Base-by-base conservation (phyloP, 2,329 filamentous ascomycete species). In the Seiridium unicorne region DNA sequence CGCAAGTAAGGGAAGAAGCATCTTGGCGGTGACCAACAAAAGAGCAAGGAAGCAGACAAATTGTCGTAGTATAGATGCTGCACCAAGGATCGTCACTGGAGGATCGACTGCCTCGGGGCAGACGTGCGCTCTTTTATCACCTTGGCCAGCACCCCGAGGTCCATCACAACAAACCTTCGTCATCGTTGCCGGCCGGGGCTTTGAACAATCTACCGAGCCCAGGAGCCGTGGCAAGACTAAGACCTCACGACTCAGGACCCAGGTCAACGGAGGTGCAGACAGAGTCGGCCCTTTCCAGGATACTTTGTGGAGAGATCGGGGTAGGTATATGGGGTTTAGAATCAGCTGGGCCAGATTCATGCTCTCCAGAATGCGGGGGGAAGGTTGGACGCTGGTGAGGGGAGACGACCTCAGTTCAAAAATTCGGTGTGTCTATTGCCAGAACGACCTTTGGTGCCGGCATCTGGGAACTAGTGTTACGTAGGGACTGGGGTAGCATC, bases 1-100 rank as follows among this genome's bases (percentile, higher is more conserved):
- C 35, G 59, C 58, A 32, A 61, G 56, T 9, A 61, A 47, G 34
- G 56, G 46, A 11, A 61, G 57, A 31, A 55, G 47, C 60, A 61
- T 59, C 36, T 44, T 56, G 60, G 46, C 38, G 46, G 42, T n/a
- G 8, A 47, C 42, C 13, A 32, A 47, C 10, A 57, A 38, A 40
- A 57, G 26, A 7, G 38, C 42, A 34, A 57, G n/a, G 32, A 11
- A 51, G 32, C 34, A 51, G 35, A 35, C 35, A 35, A 51, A 31
- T 40, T 35, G 49, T n/a, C 34, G 35, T n/a, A 11, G 35, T n/a
- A 51, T 35, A 6, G 47, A 49, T 9, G 5, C 47, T 18, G 11
- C n/a, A 49, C n/a, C 47, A 49, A 32, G 31, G 13, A 26, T 32
- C 5, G 5, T 18, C 47, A 32, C n/a, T 32, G 5, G 47, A 48